Evolutionary conservation across 768 basidiomycete genomes (phyloP).

Genomic region (Auricularia auricula-judae): DNA sequence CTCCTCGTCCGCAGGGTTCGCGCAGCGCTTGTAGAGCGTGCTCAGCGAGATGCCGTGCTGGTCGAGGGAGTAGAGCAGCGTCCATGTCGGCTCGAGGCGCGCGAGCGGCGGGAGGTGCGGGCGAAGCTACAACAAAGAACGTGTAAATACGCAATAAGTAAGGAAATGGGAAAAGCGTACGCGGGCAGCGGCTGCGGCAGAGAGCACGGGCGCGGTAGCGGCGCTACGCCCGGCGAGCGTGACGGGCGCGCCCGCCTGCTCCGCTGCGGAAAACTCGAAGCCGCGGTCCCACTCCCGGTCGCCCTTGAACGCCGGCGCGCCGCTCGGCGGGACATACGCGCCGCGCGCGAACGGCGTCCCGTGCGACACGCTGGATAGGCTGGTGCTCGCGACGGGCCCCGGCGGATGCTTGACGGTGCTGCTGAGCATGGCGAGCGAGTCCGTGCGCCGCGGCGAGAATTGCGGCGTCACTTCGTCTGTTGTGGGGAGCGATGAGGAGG

Average conservation of each 20-base stretch:
- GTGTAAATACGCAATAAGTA: background rate
- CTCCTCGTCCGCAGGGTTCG: constrained; percentile 21
- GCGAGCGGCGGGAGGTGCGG: constrained; percentile 61
- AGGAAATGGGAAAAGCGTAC: constrained; percentile 30
- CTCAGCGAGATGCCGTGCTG: constrained; percentile 90
- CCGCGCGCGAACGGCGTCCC: constrained; percentile 41
- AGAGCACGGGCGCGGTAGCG: constrained; percentile 42
- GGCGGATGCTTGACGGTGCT: background rate
- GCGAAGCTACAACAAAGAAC: constrained; percentile 41
- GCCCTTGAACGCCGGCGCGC: constrained; percentile 73
- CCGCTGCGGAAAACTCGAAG: constrained; percentile 25
- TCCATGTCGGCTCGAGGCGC: constrained; percentile 63
- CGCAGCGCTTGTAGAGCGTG: constrained; percentile 69
- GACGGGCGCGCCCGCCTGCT: constrained; percentile 29
- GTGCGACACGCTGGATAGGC: constrained; percentile 16
- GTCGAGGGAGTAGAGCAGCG: constrained; percentile 79
- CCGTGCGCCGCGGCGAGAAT: constrained; percentile 9
- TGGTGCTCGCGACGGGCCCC: background rate
- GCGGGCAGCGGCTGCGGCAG: constrained; percentile 41
- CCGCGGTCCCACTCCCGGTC: constrained; percentile 59
- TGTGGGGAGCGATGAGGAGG: constrained; percentile 5
- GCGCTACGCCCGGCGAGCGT: constrained; percentile 44
- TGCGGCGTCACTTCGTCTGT: constrained; percentile 7
- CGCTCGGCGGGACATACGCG: constrained; percentile 34
- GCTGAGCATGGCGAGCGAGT: constrained; percentile 9